Conservation (phyloP, 352 stramenopile genomes). For the Phytophthora tubulina region DNA sequence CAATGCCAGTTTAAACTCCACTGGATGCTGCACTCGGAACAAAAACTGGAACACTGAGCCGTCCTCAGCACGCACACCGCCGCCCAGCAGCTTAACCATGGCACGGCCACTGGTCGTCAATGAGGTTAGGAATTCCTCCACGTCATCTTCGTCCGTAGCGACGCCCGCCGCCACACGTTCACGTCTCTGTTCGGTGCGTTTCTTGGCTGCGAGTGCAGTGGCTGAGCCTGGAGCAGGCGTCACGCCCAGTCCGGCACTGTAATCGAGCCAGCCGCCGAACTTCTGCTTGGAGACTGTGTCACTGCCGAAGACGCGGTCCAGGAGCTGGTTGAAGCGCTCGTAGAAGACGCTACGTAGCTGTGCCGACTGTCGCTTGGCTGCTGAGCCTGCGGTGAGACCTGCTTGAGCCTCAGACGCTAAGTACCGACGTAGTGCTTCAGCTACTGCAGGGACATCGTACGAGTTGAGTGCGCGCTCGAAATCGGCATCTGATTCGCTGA, state of each 20-base stretch:
- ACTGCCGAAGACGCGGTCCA: slow-evolving; percentile 82
- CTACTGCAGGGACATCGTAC: slow-evolving; percentile 71
- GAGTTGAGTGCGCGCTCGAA: slow-evolving; percentile 70
- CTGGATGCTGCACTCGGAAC: slow-evolving; percentile 76
- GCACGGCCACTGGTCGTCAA: slow-evolving; percentile 63
- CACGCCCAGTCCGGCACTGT: slow-evolving; percentile 61
- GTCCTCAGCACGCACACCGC: slow-evolving; percentile 67
- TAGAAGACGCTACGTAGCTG: slow-evolving; percentile 87
- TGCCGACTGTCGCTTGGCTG: slow-evolving; percentile 78
- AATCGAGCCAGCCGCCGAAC: slow-evolving; percentile 86
- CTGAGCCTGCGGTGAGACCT: slow-evolving; percentile 54
- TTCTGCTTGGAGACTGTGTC: slow-evolving; percentile 84
- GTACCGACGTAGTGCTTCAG: slow-evolving; percentile 74
- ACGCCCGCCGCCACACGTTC: slow-evolving; percentile 50
- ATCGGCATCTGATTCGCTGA: slow-evolving; percentile 75
- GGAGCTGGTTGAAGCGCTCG: slow-evolving; percentile 87
- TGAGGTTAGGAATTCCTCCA: slow-evolving; percentile 60
- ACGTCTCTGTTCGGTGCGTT: slow-evolving; percentile 52
- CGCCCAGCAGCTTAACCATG: slow-evolving; percentile 67
- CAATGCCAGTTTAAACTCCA: slow-evolving; percentile 86
- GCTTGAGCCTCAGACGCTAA: slow-evolving; percentile 77
- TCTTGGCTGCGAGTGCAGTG: slow-evolving; percentile 29
- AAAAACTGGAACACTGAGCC: slow-evolving; percentile 86
- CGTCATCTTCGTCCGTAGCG: slow-evolving; percentile 61
- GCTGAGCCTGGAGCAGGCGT: slow-evolving; percentile 28